Conservation (phyloP, 192 early-diverging fungal genomes). For the Mortierella antarctica region DNA sequence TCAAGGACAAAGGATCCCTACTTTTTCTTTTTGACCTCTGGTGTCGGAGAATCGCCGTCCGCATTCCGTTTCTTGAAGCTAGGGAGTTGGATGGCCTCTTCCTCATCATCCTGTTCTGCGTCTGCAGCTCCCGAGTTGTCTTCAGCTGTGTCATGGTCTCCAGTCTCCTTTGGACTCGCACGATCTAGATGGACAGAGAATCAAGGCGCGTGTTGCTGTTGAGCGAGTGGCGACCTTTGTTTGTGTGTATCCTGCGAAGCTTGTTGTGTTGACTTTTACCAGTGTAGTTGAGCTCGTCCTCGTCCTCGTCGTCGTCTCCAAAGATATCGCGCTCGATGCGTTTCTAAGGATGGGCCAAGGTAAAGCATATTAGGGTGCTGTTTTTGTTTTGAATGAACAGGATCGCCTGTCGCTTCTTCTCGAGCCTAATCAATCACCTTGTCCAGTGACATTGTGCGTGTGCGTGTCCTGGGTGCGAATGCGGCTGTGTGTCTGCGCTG, state of each 20-base stretch:
- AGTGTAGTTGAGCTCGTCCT: constrained; percentile 21
- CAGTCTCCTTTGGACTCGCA: constrained; percentile 2
- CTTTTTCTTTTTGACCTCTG: constrained; percentile 44
- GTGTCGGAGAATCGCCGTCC: constrained; percentile 18
- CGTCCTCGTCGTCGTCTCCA: constrained; percentile 52
- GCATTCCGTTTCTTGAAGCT: constrained; percentile 42
- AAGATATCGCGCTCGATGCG: constrained; percentile 36
- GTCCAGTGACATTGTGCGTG: no score
- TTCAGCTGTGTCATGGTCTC: background rate
- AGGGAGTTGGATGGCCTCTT: constrained; percentile 26
- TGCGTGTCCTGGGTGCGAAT: no score
- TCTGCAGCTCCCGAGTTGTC: background rate
- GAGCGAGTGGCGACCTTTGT: background rate
- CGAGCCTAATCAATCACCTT: no score
- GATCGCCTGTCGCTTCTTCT: no score
- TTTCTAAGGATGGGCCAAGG: constrained; percentile 9
- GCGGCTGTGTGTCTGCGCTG: no score
- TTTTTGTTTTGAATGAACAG: no score
- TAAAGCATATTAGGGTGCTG: no score
- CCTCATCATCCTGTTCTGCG: background rate
- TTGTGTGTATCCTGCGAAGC: background rate
- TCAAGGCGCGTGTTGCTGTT: background rate
- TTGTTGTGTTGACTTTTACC: constrained; percentile 13
- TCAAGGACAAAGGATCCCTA: background rate
- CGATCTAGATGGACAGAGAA: constrained; percentile 12